Percentiles rank a stretch among this genome's conserved stretches.
Evolutionary conservation across 352 stramenopile species (phyloP).

Genomic region (Paralagenidium karlingii): DNA sequence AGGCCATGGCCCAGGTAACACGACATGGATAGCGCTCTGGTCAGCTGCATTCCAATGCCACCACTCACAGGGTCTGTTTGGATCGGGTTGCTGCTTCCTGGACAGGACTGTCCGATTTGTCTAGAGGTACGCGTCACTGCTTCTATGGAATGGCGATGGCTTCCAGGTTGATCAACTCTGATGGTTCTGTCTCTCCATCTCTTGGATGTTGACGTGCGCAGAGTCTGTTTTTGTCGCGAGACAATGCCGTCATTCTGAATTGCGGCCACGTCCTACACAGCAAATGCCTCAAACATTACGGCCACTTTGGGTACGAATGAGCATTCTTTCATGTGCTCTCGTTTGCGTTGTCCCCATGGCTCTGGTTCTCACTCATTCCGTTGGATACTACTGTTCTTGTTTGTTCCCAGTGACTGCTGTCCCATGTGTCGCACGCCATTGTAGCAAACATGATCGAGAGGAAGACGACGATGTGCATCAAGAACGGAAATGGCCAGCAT

Average conservation of each 20-base stretch:
- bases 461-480: slow-evolving; percentile 5
- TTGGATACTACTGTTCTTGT: not conserved
- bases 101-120: slow-evolving; percentile 72
- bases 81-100: too few species aligned
- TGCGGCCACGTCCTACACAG: slow-evolving; percentile 69
- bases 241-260: slow-evolving; percentile 51
- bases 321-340: too few species aligned
- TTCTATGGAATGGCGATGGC: too few species aligned
- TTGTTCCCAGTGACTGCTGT: slow-evolving; percentile 25
- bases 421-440: slow-evolving; percentile 47
- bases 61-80: too few species aligned
- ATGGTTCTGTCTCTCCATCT: not conserved
- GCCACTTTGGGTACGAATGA: slow-evolving; percentile 48
- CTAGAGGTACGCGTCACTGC: slow-evolving; percentile 26
- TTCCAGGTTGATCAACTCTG: not conserved
- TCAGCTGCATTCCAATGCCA: too few species aligned
- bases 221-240: slow-evolving; percentile 64
- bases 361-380: slow-evolving; percentile 1
- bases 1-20: slow-evolving; percentile 74
- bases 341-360: too few species aligned
- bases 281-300: slow-evolving; percentile 48
- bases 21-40: too few species aligned
- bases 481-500: too few species aligned
- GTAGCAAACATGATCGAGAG: slow-evolving; percentile 10
- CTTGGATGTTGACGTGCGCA: slow-evolving; percentile 2